A percentile compares a stretch with the other conserved stretches of the same genome.
phyloP scores from a whole-genome alignment of 768 basidiomycete genomes.

The Wakefieldia striispora region DNA sequence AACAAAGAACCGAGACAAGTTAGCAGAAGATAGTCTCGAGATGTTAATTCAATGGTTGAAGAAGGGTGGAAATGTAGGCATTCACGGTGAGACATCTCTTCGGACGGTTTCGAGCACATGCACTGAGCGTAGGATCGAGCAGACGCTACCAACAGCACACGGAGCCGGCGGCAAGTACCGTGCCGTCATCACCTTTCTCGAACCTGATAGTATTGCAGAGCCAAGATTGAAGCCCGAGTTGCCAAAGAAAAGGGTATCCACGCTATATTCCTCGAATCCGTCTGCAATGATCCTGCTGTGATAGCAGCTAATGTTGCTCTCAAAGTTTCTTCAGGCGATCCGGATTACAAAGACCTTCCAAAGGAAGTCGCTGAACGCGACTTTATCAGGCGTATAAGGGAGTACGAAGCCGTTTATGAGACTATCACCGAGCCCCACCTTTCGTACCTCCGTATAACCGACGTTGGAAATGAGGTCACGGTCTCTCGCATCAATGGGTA shows the following conservation, averaged over 20 bases:
- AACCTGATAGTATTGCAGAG: constrained; percentile 41
- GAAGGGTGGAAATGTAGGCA: constrained; percentile 94
- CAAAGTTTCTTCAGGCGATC: constrained; percentile 95
- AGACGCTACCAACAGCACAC: constrained; percentile 98
- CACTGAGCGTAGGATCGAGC: constrained; percentile 1
- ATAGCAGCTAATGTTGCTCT: constrained; percentile 96
- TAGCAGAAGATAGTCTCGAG: constrained; percentile 91
- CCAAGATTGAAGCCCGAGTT: constrained; percentile 81
- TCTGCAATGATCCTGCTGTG: constrained; percentile 90
- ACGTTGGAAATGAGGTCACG: constrained; percentile 89
- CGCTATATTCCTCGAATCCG: constrained; percentile 91
- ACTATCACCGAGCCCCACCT: constrained; percentile 89
- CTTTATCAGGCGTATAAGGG: constrained; percentile 86
- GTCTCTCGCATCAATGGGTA: constrained; percentile 90
- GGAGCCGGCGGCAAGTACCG: constrained; percentile 57
- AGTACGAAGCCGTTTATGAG: constrained; percentile 95
- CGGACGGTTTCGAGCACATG: background rate
- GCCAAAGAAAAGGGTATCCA: constrained; percentile 82
- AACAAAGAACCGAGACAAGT: constrained; percentile 68
- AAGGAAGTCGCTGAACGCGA: constrained; percentile 84
- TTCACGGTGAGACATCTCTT: constrained; percentile 67
- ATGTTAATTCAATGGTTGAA: constrained; percentile 95
- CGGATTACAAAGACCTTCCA: constrained; percentile 91
- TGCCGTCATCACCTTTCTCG: background rate
- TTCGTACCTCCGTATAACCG: constrained; percentile 87